Conservation (phyloP, 2,329 filamentous ascomycete genomes). For the Thielaviopsis cerberus region DNA sequence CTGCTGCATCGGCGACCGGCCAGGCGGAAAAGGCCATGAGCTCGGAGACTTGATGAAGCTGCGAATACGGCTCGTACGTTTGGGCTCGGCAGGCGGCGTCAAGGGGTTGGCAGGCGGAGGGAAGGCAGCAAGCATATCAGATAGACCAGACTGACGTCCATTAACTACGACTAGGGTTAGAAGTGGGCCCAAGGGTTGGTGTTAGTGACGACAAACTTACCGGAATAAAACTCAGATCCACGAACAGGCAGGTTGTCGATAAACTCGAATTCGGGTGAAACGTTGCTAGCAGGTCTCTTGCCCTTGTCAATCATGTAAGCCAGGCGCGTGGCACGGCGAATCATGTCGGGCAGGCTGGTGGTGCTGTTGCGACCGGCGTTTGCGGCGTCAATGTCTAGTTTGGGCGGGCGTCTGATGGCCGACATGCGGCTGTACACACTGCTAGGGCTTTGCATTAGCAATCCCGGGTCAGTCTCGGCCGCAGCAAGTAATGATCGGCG, state of each 20-base stretch:
- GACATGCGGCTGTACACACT: constrained; percentile 29
- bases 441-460: constrained; percentile 15
- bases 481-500: constrained; percentile 32
- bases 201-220: constrained; percentile 17
- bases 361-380: constrained; percentile 65
- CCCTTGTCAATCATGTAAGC: constrained; percentile 79
- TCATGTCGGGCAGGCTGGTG: constrained; percentile 81
- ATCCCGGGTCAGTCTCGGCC: constrained; percentile 25
- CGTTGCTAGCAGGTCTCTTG: constrained; percentile 40
- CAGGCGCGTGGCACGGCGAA: constrained; percentile 67
- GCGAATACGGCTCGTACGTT: constrained; percentile 16
- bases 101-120: constrained; percentile 37
- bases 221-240: constrained; percentile 22
- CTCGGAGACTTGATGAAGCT: constrained; percentile 24
- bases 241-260: constrained; percentile 20
- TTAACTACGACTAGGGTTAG: constrained; percentile 16
- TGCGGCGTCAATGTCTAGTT: constrained; percentile 64
- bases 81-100: constrained; percentile 24
- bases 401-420: constrained; percentile 46
- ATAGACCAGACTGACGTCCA: constrained; percentile 34
- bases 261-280: constrained; percentile 33
- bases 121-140: constrained; percentile 48
- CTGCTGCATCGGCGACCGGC: constrained; percentile 7
- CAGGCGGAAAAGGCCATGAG: constrained; percentile 31
- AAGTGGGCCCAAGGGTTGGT: background rate